Base-by-base conservation (phyloP, 2,329 filamentous ascomycete genomes). In the Penicillium occitanis region DNA sequence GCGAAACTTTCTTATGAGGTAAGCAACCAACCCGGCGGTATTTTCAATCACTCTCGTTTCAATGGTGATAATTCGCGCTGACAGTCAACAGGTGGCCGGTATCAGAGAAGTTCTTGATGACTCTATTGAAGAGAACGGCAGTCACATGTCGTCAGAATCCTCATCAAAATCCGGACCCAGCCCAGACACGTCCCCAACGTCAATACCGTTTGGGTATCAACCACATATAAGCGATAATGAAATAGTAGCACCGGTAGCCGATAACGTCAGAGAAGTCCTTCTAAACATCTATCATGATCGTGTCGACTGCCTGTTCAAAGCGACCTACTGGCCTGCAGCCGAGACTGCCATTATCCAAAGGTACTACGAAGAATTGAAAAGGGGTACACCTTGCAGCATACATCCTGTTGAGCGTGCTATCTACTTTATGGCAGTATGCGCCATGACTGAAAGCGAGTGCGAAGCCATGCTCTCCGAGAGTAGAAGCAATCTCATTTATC, bases 251-350 rank as follows among this genome's bases (percentile, higher is more conserved):
- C 57, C 57, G 5, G 19, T 40, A 7, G 5, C 57, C 5, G 57
- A 60, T 13, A 60, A 30, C 3, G 40, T 44, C 17, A 28, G 57
- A 33, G n/a, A n/a, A 28, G 25, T 46, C 13, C 57, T 60, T 11
- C 40, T 60, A 33, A 40, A 60, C 14, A 33, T 60, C 57, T 60
- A 60, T 19, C 35, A 46, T 33, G 57, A 60, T 46, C 57, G 57
- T 2, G 57, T 60, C 37, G 57, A 60, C 28, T 60, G 57, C 37
- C 57, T 60, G 13, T 46, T 60, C 57, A 60, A 60, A 46, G 57
- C 57, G 10, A 60, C 57, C 35, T 46, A 44, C 25, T 60, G 22
- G 37, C 57, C 57, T 60, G 57, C 57, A 22, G 57, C 57, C 5
- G 40, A 60, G 57, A 46, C 37, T 25, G 37, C 22, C 14, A 60